Conservation (phyloP, 176 grass and related monocot genomes). For the Saccharum spontaneum region DNA sequence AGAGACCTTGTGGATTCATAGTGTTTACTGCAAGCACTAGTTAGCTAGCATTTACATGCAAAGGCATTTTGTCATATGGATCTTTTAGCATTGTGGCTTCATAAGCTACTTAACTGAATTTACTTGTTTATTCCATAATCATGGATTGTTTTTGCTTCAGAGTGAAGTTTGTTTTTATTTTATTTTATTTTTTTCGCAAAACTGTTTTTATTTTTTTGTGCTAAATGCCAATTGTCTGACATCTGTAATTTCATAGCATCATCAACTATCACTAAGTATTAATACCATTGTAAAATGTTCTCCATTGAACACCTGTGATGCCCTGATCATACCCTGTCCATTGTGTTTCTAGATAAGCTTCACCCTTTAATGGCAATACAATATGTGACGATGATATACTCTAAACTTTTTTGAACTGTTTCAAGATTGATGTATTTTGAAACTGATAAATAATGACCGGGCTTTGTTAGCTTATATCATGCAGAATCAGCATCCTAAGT, state of each 20-base stretch:
- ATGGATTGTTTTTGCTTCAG: background rate
- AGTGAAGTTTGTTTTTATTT: no score
- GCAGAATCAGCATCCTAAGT: background rate
- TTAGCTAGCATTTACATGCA: background rate
- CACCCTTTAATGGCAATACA: background rate
- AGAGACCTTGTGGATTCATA: background rate
- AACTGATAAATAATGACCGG: background rate
- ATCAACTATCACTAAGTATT: background rate
- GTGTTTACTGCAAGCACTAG: background rate
- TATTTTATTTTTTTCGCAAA: no score
- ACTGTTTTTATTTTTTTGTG: background rate
- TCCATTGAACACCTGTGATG: background rate
- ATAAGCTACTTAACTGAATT: background rate
- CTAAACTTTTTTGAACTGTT: background rate
- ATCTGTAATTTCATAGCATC: background rate
- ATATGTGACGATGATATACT: background rate
- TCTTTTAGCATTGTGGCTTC: background rate
- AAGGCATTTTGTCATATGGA: background rate
- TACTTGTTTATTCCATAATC: background rate
- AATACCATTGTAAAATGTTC: background rate
- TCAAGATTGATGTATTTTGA: background rate
- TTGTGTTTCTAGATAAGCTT: background rate
- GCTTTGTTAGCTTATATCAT: background rate
- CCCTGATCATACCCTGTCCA: background rate
- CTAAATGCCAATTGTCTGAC: background rate